Percentiles rank a stretch among this genome's conserved stretches.
Evolutionary conservation across 2,329 filamentous ascomycete species (phyloP).

Genomic region (Fusarium verticillioides): DNA sequence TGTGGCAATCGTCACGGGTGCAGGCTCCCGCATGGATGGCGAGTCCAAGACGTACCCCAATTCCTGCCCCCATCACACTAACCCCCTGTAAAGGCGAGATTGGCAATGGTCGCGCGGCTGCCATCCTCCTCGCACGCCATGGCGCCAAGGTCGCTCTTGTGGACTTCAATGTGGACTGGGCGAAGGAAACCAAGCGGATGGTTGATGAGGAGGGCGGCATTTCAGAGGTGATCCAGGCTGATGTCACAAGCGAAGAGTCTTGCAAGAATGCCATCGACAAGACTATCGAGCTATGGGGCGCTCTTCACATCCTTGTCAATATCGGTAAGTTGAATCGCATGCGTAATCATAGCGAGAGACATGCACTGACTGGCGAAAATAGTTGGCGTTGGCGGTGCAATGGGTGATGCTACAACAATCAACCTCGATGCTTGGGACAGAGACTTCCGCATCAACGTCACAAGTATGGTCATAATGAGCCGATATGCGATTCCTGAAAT

Average conservation of each 20-base stretch:
- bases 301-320: constrained; percentile 9
- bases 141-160: constrained; percentile 5
- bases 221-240: constrained; percentile 5
- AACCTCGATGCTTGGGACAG: constrained; percentile 12
- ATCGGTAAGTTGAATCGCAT: neutral
- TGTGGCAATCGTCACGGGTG: constrained; percentile 3
- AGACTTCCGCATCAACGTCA: constrained; percentile 10
- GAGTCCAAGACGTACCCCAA: neutral
- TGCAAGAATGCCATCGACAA: constrained; percentile 8
- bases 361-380: neutral
- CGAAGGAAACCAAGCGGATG: constrained; percentile 2
- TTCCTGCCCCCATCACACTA: neutral
- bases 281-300: constrained; percentile 1
- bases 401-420: constrained; percentile 1
- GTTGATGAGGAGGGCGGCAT: constrained; percentile 5
- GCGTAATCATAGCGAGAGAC: accelerated
- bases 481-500: constrained; percentile 4
- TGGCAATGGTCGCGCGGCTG: constrained; percentile 5
- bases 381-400: constrained; percentile 5
- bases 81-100: neutral
- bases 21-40: constrained; percentile 6
- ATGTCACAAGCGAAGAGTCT: constrained; percentile 3
- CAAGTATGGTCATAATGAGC: constrained; percentile 14
- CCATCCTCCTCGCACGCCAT: constrained; percentile 2
- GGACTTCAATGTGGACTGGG: constrained; percentile 7